Conservation (phyloP, 306 rosid species). For the Rosa multiflora region DNA sequence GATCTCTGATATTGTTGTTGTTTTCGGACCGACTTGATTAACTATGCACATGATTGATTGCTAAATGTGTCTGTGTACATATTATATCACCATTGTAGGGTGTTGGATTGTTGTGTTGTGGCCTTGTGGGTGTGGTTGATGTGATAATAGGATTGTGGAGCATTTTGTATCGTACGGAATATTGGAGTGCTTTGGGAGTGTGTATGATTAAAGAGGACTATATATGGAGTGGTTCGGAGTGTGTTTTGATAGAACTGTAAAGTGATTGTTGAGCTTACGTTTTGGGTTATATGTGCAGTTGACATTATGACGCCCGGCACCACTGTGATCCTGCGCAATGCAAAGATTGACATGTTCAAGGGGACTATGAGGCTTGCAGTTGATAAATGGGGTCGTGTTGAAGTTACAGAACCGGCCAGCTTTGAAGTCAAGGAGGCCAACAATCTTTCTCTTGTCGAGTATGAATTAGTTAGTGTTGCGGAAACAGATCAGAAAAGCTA, state of each 20-base stretch:
- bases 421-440: slow-evolving; percentile 77
- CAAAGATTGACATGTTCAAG: slow-evolving; percentile 94
- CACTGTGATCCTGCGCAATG: slow-evolving; percentile 68
- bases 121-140: background rate
- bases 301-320: slow-evolving; percentile 60
- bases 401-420: slow-evolving; percentile 61
- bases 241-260: background rate
- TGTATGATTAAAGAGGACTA: background rate
- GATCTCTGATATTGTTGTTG: background rate
- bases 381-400: slow-evolving; percentile 89
- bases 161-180: background rate
- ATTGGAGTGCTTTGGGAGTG: background rate
- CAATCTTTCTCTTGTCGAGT: slow-evolving; percentile 85
- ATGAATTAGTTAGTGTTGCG: slow-evolving; percentile 70
- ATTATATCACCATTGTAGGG: background rate
- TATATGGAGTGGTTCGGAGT: background rate
- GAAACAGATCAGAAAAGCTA: slow-evolving; percentile 7
- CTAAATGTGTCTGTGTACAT: background rate
- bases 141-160: background rate
- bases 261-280: background rate
- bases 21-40: background rate
- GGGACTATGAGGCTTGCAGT: slow-evolving; percentile 93
- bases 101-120: background rate
- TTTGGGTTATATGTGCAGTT: slow-evolving; percentile 45
- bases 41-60: background rate